Conservation (phyloP, 352 stramenopile genomes). For the Pythium utonaiense region DNA sequence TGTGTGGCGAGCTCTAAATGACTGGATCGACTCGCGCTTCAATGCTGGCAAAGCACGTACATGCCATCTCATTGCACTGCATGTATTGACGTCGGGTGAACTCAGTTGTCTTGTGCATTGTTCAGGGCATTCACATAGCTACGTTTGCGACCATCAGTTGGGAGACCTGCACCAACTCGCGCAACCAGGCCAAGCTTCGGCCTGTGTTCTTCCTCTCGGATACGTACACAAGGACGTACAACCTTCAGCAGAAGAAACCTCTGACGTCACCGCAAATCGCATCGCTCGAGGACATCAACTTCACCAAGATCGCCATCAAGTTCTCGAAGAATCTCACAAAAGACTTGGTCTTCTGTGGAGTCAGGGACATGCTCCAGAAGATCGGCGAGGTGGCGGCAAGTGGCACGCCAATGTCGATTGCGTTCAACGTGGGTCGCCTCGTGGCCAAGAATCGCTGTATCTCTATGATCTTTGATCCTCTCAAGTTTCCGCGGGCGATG, state of each 20-base stretch:
- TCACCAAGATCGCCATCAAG: slow-evolving; percentile 83
- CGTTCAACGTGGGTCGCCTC: slow-evolving; percentile 61
- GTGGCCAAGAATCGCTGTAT: slow-evolving; percentile 76
- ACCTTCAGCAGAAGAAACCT: slow-evolving; percentile 44
- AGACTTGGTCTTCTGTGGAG: slow-evolving; percentile 61
- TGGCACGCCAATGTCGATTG: slow-evolving; percentile 52
- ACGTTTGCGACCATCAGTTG: slow-evolving; percentile 72
- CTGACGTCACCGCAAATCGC: slow-evolving; percentile 29
- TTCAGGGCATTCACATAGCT: slow-evolving; percentile 63
- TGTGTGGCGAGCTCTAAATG: slow-evolving; percentile 68
- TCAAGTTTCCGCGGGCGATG: slow-evolving; percentile 51
- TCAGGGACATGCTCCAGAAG: slow-evolving; percentile 71
- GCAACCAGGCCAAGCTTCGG: slow-evolving; percentile 54
- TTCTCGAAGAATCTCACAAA: slow-evolving; percentile 74
- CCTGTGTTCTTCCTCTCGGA: slow-evolving; percentile 64
- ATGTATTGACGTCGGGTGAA: background rate
- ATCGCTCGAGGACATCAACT: slow-evolving; percentile 76
- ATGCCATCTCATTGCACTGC: background rate
- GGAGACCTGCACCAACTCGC: slow-evolving; percentile 54
- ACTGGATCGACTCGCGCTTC: slow-evolving; percentile 74
- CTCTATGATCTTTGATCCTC: slow-evolving; percentile 66
- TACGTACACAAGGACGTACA: slow-evolving; percentile 63
- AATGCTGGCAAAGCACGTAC: slow-evolving; percentile 49
- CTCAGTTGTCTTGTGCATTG: background rate
- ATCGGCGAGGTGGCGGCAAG: slow-evolving; percentile 60